Evolutionary conservation across 2,329 filamentous ascomycete genomes (phyloP).

Genomic region (Ophiostoma populinum): DNA sequence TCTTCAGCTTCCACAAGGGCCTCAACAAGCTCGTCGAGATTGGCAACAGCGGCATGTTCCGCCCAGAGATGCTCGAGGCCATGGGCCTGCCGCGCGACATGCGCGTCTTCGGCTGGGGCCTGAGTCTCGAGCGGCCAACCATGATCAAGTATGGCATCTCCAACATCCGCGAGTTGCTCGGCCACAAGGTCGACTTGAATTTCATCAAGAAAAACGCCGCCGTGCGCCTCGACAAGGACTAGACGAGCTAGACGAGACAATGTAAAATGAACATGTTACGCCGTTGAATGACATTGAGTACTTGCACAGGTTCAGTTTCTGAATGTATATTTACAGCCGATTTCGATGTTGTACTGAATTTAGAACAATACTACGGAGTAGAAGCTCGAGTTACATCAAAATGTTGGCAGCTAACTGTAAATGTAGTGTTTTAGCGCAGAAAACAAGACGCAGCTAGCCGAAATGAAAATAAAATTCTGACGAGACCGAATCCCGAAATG

Average conservation of each 20-base stretch:
- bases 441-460: too few relatives aligned
- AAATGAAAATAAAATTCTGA: too few relatives aligned
- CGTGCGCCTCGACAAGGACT: slow-evolving; percentile 75
- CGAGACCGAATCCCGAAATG: too few relatives aligned
- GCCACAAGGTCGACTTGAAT: slow-evolving; percentile 85
- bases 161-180: slow-evolving; percentile 83
- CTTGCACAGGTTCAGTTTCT: too few relatives aligned
- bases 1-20: slow-evolving; percentile 87
- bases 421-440: too few relatives aligned
- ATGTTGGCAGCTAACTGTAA: too few relatives aligned
- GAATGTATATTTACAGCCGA: too few relatives aligned
- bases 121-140: slow-evolving; percentile 82
- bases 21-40: slow-evolving; percentile 89
- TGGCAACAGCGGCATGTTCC: slow-evolving; percentile 97
- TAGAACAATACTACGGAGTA: too few relatives aligned
- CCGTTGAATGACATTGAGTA: too few relatives aligned
- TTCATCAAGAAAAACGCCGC: slow-evolving; percentile 88
- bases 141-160: slow-evolving; percentile 91
- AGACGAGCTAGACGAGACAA: slow-evolving; percentile 14
- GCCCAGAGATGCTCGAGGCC: slow-evolving; percentile 87
- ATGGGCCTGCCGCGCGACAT: slow-evolving; percentile 79
- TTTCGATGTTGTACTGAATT: too few relatives aligned
- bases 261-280: background rate
- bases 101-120: slow-evolving; percentile 84
- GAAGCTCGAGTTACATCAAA: too few relatives aligned